Base-by-base conservation (phyloP, 2,329 filamentous ascomycete genomes). In the Epichloe uncinata region DNA sequence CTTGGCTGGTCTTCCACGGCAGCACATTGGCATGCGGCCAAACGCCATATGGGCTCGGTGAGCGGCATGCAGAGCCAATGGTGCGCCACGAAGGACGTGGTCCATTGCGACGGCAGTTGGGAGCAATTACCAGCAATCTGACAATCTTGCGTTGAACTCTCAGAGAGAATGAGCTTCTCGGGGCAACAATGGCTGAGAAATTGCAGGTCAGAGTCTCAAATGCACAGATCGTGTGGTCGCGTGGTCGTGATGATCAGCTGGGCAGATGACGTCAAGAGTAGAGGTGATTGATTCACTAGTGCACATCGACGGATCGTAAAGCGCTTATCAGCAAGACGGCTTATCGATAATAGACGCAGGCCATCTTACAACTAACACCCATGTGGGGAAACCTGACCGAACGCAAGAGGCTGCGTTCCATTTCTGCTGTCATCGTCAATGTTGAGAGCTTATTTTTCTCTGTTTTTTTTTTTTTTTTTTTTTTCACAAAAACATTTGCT, bases 41-140 rank as follows among this genome's bases (percentile, higher is more conserved):
- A 42, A 15, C 20, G 35, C 13, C 22, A 45, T 6, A 4, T 36
- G 22, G 16, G 22, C 34, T 37, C 44, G 34, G 16, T 40, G 40
- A 47, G 49, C 40, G 6, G 18, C 18, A n/a, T 37, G 35, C n/a
- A 43, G 20, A 30, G 30, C 34, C 22, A 38, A 34, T 13, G 38
- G 22, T 12, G 20, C 45, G 45, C 49, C 44, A 40, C 49, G 38
- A n/a, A 43, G 20, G 26, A 50, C 33, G n/a, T 40, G 40, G 45
- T 36, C 33, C 49, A 50, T 50, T 16, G 12, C 40, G 22, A 11
- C 43, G 15, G 48, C 30, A 26, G 20, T 40, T 13, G 30, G 37
- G 26, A 22, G 30, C 2, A 33, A 18, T 33, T 12, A 5, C 8
- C n/a, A 15, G 15, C 42, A 33, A 15, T 16, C 33, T 37, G 20